Evolutionary conservation across 768 basidiomycete species (phyloP), one percentile per base, ranked within the genome.

Genomic region (Macrolepiota albuminosa): DNA sequence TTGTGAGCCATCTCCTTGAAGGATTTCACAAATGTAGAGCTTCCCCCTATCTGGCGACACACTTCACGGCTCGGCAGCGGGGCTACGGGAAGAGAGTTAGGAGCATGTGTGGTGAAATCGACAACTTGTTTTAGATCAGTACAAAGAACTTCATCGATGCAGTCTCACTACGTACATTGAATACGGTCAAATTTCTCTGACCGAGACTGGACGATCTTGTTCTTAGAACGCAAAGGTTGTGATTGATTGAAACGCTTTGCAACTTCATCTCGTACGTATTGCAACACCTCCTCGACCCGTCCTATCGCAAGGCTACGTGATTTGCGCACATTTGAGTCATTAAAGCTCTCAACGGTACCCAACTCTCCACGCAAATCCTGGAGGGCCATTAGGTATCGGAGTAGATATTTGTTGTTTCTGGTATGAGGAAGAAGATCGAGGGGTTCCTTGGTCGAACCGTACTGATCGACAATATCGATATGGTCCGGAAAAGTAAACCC

Each of bases 1-100:
- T 47, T 59, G 16, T 47, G 36, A 0, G 43, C 37, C 52, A 59
- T 54, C 1, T 36, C 43, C 21, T 59, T 59, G 6, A 59, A 59
- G 13, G 45, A 37, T 21, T 59, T 54, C 21, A 16, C 11, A 40
- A 54, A 54, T 24, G 48, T 36, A 18, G 26, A 4, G 11, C 16
- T 33, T 14, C 29, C 42, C 7, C 43, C 58, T 26, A 54, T 21
- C 53, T 51, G 34, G 13, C 52, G 52, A 40, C 53, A 59, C 24
- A 59, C 58, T 8, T 45, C 31, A 16, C 45, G 53, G 46, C 43
- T 54, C 18, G 58, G 58, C 13, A 59, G 53, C n/a, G 58, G 58
- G 18, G 58, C 45, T 3, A 48, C 36, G 13, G 58, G 58, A 24
- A 59, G 52, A 54, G 58, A 59, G 33, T 45, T 36, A 13, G 43